Evolutionary conservation across 2,329 filamentous ascomycete genomes (phyloP).

Genomic region (Sphaerulina musiva): DNA sequence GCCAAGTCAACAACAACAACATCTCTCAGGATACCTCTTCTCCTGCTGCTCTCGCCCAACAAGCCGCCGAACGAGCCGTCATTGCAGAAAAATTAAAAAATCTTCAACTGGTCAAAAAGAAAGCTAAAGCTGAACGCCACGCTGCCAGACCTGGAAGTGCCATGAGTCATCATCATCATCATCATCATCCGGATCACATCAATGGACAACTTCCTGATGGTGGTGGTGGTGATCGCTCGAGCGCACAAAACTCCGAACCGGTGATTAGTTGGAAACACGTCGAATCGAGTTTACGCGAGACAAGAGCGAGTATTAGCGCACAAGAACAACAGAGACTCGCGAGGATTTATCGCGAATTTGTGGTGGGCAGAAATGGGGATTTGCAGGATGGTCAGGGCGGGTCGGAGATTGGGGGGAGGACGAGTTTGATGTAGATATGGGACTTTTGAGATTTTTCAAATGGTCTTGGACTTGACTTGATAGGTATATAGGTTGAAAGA

Average conservation of each 20-base stretch:
- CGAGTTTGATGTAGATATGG: slow-evolving; percentile 86
- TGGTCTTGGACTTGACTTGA: too few species aligned
- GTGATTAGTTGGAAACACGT: slow-evolving; percentile 81
- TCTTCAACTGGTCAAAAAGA: slow-evolving; percentile 65
- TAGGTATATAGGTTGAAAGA: too few species aligned
- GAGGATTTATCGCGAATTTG: slow-evolving; percentile 86
- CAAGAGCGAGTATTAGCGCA: slow-evolving; percentile 72
- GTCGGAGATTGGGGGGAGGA: slow-evolving; percentile 85
- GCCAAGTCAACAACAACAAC: neutral
- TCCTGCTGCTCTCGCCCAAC: slow-evolving; percentile 35
- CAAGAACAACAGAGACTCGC: slow-evolving; percentile 68
- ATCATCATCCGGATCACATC: too few species aligned
- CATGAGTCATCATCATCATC: slow-evolving; percentile 7
- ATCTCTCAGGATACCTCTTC: slow-evolving; percentile 2
- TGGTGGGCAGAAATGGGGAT: slow-evolving; percentile 85
- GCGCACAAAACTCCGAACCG: slow-evolving; percentile 50
- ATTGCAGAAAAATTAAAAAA: slow-evolving; percentile 76
- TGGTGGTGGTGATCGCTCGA: neutral
- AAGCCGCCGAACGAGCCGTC: slow-evolving; percentile 66
- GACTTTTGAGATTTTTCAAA: too few species aligned
- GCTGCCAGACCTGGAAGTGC: slow-evolving; percentile 12
- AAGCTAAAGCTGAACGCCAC: slow-evolving; percentile 50
- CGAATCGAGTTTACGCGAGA: slow-evolving; percentile 66
- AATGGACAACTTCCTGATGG: slow-evolving; percentile 13
- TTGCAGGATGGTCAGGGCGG: slow-evolving; percentile 89